phyloP scores from a whole-genome alignment of 1,139 yeast genomes.

The Geotrichum restrictum region DNA sequence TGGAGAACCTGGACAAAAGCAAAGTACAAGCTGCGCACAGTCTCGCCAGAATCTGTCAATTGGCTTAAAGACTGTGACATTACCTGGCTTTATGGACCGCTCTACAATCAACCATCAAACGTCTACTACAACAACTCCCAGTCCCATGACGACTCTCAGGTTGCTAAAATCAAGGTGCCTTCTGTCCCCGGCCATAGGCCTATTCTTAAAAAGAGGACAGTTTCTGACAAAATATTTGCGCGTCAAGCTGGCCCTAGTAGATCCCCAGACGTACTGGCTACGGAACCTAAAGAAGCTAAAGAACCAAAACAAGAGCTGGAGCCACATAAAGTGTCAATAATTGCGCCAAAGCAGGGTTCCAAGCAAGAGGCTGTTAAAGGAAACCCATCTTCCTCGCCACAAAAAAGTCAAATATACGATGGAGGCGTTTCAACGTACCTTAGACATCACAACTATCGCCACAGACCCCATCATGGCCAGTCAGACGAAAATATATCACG shows the following conservation, averaged over 20 bases:
- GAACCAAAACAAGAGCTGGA: slow-evolving; percentile 24
- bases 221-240: slow-evolving; percentile 66
- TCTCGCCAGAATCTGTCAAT: slow-evolving; percentile 70
- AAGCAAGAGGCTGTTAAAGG: slow-evolving; percentile 26
- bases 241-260: slow-evolving; percentile 28
- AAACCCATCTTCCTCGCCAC: slow-evolving; percentile 20
- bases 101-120: slow-evolving; percentile 49
- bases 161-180: slow-evolving; percentile 10
- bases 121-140: slow-evolving; percentile 27
- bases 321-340: slow-evolving; percentile 40
- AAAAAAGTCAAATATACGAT: slow-evolving; percentile 8
- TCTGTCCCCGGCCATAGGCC: slow-evolving; percentile 52
- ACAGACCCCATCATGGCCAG: slow-evolving; percentile 33
- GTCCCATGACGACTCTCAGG: slow-evolving; percentile 18
- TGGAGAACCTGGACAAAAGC: slow-evolving; percentile 92
- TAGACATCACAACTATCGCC: slow-evolving; percentile 42
- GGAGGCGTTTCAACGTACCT: slow-evolving; percentile 31
- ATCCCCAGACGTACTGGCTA: slow-evolving; percentile 3
- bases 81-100: slow-evolving; percentile 85
- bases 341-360: slow-evolving; percentile 33
- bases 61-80: slow-evolving; percentile 84
- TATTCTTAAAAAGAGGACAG: slow-evolving; percentile 74
- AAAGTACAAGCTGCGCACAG: slow-evolving; percentile 63
- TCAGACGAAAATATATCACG: slow-evolving; percentile 35
- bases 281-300: background rate